Base-by-base conservation (phyloP, 352 stramenopile genomes). In the Phytophthora cajani region DNA sequence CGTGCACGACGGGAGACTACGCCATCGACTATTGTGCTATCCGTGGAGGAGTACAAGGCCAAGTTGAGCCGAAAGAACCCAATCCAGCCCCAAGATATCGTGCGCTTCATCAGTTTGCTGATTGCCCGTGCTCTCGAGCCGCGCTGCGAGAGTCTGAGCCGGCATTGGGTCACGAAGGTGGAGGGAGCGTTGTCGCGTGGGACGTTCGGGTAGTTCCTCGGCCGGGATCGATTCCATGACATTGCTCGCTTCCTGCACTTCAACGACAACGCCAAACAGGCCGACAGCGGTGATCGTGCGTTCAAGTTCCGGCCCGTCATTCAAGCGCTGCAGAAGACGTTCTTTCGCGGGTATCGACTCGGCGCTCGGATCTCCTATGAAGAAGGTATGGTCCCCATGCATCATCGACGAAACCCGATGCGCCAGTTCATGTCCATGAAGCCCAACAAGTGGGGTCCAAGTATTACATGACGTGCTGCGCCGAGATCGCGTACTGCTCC, bases 171-270 rank as follows among this genome's bases (percentile, higher is more conserved):
- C 5, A 67, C 50, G 1, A 67, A 59, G 16, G 27, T 55, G 3
- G 61, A 67, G 17, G 61, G 61, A 5, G 61, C 51, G 1, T 23
- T 61, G 36, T 42, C 61, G 3, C 17, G 50, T 3, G 51, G 40
- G 0, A 60, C 61, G 17, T 67, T 67, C 6, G 50, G 38, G 5
- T 49, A 66, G 36, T 66, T 66, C 12, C 12, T 66, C 7, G 44
- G 59, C 16, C 59, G 49, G 1, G 49, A 53, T 49, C 47, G 42
- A 2, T 58, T 66, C 14, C 36, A 67, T 3, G 61, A 67, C 5
- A 67, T 67, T 11, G 25, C 51, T 23, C 33, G 21, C 3, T 67
- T 21, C 11, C 5, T 67, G 3, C 60, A 67, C 30, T 67, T 61
- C 51, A 55, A 67, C 27, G 40, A 49, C 40, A 67, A 61, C 14